phyloP scores from a whole-genome alignment of 1,139 yeast genomes.

The Yarrowia galli region DNA sequence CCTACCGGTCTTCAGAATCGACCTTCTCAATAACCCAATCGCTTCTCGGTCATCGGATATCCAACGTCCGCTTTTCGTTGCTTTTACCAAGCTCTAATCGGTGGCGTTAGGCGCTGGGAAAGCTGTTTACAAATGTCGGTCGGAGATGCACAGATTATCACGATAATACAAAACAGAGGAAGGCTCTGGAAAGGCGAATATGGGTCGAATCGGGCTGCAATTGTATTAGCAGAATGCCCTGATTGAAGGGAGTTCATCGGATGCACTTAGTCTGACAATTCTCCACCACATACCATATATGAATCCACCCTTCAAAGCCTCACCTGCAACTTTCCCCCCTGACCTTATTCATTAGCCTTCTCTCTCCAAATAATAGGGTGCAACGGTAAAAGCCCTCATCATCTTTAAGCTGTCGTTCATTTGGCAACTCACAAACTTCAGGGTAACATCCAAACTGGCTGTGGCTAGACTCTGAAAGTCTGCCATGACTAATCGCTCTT shows the following conservation, averaged over 20 bases:
- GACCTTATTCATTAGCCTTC: slow-evolving; percentile 1
- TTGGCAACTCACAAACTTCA: too few relatives aligned
- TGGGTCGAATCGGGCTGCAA: not conserved
- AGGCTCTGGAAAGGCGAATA: not conserved
- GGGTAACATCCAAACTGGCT: too few relatives aligned
- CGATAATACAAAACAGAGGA: not conserved
- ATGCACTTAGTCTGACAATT: too few relatives aligned
- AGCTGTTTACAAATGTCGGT: not conserved
- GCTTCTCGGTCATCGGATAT: not conserved
- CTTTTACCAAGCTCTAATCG: not conserved
- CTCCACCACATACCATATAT: not conserved
- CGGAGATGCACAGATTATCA: not conserved
- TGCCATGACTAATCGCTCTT: too few relatives aligned
- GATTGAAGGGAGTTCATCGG: not conserved
- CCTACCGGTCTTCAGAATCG: not conserved
- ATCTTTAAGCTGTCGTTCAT: too few relatives aligned
- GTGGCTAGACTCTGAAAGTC: too few relatives aligned
- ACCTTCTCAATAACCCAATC: not conserved
- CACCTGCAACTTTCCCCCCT: not conserved
- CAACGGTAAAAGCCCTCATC: not conserved
- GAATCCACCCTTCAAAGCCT: not conserved
- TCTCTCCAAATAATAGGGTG: too few relatives aligned
- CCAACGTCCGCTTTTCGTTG: not conserved
- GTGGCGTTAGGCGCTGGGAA: slow-evolving; percentile 10
- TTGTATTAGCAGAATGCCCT: not conserved